Evolutionary conservation across 768 basidiomycete species (phyloP).

Genomic region (Tephrocybe sp.): DNA sequence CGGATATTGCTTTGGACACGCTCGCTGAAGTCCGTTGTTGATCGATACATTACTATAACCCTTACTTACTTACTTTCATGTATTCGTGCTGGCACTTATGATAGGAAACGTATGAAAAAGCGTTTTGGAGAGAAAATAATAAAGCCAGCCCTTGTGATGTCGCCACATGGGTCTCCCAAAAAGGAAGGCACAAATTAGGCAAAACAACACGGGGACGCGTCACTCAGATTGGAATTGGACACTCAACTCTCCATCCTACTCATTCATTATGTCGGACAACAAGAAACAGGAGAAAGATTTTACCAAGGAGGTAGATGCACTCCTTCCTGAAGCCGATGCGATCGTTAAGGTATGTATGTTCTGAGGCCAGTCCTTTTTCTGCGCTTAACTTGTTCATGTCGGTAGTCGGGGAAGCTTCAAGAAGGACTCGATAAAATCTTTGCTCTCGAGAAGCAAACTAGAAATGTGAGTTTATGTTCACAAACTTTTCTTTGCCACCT

Average conservation of each 20-base stretch:
- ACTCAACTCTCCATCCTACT: slow-evolving; percentile 34
- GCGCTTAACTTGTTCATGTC: neutral
- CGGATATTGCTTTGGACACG: slow-evolving; percentile 37
- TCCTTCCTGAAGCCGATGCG: slow-evolving; percentile 65
- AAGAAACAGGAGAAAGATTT: slow-evolving; percentile 88
- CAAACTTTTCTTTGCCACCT: neutral
- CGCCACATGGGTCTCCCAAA: slow-evolving; percentile 24
- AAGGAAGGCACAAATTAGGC: slow-evolving; percentile 23
- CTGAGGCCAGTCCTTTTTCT: slow-evolving; percentile 1
- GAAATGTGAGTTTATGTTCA: slow-evolving; percentile 65
- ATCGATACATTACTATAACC: slow-evolving; percentile 33
- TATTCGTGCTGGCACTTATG: slow-evolving; percentile 35
- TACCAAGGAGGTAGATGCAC: slow-evolving; percentile 74
- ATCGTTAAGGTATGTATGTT: slow-evolving; percentile 63
- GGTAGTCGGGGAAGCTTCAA: slow-evolving; percentile 75
- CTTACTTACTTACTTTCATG: slow-evolving; percentile 35
- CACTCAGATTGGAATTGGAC: slow-evolving; percentile 38
- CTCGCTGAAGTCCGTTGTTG: slow-evolving; percentile 44
- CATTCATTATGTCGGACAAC: slow-evolving; percentile 68
- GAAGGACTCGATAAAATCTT: slow-evolving; percentile 90
- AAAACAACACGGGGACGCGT: slow-evolving; percentile 65
- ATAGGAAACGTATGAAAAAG: slow-evolving; percentile 24
- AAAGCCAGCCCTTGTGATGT: too few species aligned
- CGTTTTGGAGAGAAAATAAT: slow-evolving; percentile 20
- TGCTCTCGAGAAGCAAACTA: slow-evolving; percentile 88